phyloP scores from a whole-genome alignment of 2,329 filamentous ascomycete genomes.

The Plectosphaerella sp. region DNA sequence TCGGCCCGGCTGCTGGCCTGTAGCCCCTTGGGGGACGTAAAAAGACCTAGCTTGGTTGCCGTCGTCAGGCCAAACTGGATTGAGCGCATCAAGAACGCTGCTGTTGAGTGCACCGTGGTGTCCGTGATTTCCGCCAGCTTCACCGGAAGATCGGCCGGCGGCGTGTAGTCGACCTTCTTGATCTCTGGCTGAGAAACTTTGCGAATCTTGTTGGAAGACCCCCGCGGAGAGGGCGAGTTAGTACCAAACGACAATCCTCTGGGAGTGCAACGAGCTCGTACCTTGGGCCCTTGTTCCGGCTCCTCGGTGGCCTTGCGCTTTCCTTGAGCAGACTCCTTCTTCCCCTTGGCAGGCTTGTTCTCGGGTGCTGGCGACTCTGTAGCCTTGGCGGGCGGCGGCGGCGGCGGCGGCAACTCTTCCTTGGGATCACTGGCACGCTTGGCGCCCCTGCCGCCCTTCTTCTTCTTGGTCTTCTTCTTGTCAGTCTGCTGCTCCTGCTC shows the following conservation, averaged over 20 bases:
- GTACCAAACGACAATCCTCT: too few species aligned
- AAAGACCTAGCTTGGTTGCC: slow-evolving; percentile 62
- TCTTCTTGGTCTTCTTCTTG: slow-evolving; percentile 36
- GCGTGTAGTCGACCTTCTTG: slow-evolving; percentile 34
- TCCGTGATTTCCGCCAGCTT: slow-evolving; percentile 54
- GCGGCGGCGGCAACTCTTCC: slow-evolving; percentile 27
- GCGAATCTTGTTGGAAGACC: slow-evolving; percentile 41
- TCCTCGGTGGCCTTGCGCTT: slow-evolving; percentile 58
- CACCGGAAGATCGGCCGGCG: slow-evolving; percentile 47
- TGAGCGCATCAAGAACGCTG: slow-evolving; percentile 65
- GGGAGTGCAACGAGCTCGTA: slow-evolving; percentile 19
- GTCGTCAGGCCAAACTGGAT: slow-evolving; percentile 62
- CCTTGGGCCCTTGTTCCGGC: slow-evolving; percentile 47
- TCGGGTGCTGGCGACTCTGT: slow-evolving; percentile 36
- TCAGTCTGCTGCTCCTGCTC: slow-evolving; percentile 53
- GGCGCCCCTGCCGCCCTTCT: slow-evolving; percentile 54
- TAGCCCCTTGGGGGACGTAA: slow-evolving; percentile 58
- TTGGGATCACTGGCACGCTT: slow-evolving; percentile 63
- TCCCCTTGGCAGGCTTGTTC: slow-evolving; percentile 38
- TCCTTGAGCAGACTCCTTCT: slow-evolving; percentile 39
- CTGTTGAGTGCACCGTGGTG: slow-evolving; percentile 58
- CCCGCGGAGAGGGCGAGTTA: slow-evolving; percentile 22
- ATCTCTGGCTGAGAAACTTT: slow-evolving; percentile 49
- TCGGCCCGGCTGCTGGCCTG: slow-evolving; percentile 62
- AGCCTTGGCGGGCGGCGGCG: slow-evolving; percentile 17